Base-by-base conservation (phyloP, 1,284 basidiomycete species). In the Heterobasidion occidentale region DNA sequence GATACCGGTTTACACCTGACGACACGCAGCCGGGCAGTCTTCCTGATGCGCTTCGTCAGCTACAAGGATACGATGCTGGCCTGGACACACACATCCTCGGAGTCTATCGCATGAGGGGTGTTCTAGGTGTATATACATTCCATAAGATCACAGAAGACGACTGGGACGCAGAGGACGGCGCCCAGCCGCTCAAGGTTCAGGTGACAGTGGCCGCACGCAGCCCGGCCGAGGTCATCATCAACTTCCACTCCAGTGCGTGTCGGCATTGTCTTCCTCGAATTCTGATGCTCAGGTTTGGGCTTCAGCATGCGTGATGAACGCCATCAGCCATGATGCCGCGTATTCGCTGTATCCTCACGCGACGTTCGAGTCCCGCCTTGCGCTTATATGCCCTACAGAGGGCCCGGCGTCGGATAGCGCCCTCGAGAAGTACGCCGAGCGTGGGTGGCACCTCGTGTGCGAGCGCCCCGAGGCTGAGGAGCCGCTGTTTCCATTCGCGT, bases 231-330 rank as follows among this genome's bases (percentile, higher is more conserved):
- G 60, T 61, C 36, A 69, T 79, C 20, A 57, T 78, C 5, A 61
- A 62, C 7, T 78, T 76, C 54, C 78, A 80, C 59, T 76, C 73
- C 0, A 76, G 77, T 79, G 56, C 38, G 76, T 64, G 34, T 53
- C 11, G 0, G 15, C n/a, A 46, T 47, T 11, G n/a, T 11, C 33
- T 19, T 27, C 35, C 12, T 8, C 17, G 7, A 42, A 42, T 42
- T 42, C 38, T 42, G 38, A 42, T 42, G 38, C 27, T 9, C 34
- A 19, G 12, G 11, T 36, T 57, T 52, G 17, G 1, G 27, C n/a
- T 48, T n/a, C 35, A 61, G 62, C 63, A 14, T 57, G 59, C 47
- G 64, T 61, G 12, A 64, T 67, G 62, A 67, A 67, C 52, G 51
- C 62, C 36, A 63, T 64, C 46, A 54, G 58, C 4, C 59, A 57